A percentile compares a stretch with the other conserved stretches of the same genome.
phyloP scores from a whole-genome alignment of 1,139 yeast genomes.

The Yamadazyma atlantica region DNA sequence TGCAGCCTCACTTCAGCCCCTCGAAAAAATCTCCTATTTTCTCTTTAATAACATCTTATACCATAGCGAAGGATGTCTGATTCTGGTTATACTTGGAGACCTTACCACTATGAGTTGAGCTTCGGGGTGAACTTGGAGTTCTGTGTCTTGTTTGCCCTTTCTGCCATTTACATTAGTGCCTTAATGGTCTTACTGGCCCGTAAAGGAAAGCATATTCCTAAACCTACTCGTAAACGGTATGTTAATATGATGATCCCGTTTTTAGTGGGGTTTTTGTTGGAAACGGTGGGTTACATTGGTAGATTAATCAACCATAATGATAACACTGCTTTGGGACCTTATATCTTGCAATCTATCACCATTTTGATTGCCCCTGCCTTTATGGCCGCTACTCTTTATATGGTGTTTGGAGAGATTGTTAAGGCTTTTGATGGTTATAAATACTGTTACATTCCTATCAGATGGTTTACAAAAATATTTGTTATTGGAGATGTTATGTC shows the following conservation, averaged over 20 bases:
- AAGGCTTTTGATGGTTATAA: constrained; percentile 23
- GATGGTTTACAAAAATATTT: constrained; percentile 36
- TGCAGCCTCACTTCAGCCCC: no score
- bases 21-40: no score
- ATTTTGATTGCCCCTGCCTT: constrained; percentile 44
- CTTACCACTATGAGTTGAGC: constrained; percentile 2
- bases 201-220: constrained; percentile 2
- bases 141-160: constrained; percentile 1
- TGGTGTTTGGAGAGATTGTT: constrained; percentile 40
- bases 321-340: constrained; percentile 22
- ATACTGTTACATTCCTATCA: constrained; percentile 27
- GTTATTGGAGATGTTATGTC: constrained; percentile 45
- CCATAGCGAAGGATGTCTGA: no score
- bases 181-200: constrained; percentile 3
- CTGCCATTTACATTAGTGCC: background rate
- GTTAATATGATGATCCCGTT: constrained; percentile 18
- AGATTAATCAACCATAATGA: constrained; percentile 23
- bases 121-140: constrained; percentile 5
- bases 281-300: constrained; percentile 34
- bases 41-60: no score
- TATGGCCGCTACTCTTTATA: constrained; percentile 45
- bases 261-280: constrained; percentile 24
- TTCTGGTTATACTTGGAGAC: constrained; percentile 3
- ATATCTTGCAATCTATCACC: constrained; percentile 30
- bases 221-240: constrained; percentile 4